Evolutionary conservation across 2,329 filamentous ascomycete species (phyloP).

Genomic region (Cladosporium sp.): DNA sequence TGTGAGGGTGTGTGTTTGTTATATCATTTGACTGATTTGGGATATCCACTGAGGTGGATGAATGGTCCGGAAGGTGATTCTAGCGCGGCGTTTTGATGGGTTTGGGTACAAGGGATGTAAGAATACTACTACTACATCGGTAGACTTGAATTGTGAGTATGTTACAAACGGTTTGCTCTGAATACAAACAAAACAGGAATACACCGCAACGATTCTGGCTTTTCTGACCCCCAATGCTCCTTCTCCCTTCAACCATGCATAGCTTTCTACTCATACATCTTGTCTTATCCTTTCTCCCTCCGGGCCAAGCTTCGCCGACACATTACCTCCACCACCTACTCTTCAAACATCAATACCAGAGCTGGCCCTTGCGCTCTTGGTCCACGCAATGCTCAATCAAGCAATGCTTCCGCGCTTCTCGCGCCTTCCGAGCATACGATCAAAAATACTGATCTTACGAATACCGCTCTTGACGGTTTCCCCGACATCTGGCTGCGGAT

Average conservation of each 20-base stretch:
- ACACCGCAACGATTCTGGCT: too few relatives aligned
- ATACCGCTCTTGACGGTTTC: background rate
- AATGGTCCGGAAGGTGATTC: background rate
- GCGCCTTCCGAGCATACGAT: slow-evolving; percentile 30
- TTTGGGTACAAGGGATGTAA: background rate
- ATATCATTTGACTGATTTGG: background rate
- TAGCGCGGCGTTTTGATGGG: slow-evolving; percentile 11
- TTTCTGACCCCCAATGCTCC: background rate
- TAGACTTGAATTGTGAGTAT: background rate
- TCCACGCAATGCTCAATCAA: background rate
- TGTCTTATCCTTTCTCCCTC: background rate
- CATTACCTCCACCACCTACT: slow-evolving; percentile 11
- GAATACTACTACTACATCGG: background rate
- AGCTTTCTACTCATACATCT: background rate
- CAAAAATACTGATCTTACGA: slow-evolving; percentile 31
- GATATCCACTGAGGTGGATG: background rate
- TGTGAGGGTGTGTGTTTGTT: too few relatives aligned
- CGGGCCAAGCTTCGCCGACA: background rate
- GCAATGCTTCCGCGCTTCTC: slow-evolving; percentile 17
- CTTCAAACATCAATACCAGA: background rate
- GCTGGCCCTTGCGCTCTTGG: background rate
- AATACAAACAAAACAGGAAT: background rate
- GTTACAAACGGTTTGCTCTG: background rate
- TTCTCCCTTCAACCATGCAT: too few relatives aligned
- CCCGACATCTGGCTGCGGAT: background rate